phyloP scores from a whole-genome alignment of 1,284 basidiomycete genomes.

The Thecaphora thlaspeos region DNA sequence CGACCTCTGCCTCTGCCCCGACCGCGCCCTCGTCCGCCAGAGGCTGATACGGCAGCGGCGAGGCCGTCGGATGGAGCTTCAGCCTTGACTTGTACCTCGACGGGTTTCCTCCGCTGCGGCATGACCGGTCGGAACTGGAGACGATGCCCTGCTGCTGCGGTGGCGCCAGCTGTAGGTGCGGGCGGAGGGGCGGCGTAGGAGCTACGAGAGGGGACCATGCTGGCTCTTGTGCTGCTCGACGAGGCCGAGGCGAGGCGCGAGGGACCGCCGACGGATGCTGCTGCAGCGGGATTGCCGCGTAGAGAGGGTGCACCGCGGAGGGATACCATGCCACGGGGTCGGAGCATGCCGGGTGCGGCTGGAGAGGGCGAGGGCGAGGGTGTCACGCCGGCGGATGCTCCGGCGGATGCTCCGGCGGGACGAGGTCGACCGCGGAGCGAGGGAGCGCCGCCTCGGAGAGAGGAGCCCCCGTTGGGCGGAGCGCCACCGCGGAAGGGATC shows the following conservation, averaged over 20 bases:
- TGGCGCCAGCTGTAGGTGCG: constrained; percentile 11
- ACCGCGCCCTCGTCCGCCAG: constrained; percentile 5
- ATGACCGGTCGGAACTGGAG: constrained; percentile 50
- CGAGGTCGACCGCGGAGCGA: neutral
- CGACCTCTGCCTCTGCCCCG: constrained; percentile 39
- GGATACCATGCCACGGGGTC: constrained; percentile 15
- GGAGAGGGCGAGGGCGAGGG: neutral
- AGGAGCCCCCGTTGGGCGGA: neutral
- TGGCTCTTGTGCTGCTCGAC: too few species aligned
- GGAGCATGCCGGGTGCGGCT: neutral
- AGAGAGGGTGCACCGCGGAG: constrained; percentile 20
- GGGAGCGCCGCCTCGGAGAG: neutral
- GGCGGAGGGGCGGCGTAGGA: constrained; percentile 20
- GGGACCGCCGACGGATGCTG: constrained; percentile 4
- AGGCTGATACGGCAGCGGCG: too few species aligned
- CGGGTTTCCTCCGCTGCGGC: constrained; percentile 42
- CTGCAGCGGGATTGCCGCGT: constrained; percentile 11
- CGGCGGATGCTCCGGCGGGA: too few species aligned
- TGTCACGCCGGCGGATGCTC: too few species aligned
- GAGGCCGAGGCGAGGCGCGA: constrained; percentile 2
- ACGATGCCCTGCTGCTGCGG: too few species aligned
- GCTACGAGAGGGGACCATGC: constrained; percentile 27
- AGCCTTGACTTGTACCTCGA: constrained; percentile 10
- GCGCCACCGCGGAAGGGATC: too few species aligned
- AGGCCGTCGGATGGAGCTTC: too few species aligned